Evolutionary conservation across 257 asterid species (phyloP).

Genomic region (Capsicum rhomboideum): DNA sequence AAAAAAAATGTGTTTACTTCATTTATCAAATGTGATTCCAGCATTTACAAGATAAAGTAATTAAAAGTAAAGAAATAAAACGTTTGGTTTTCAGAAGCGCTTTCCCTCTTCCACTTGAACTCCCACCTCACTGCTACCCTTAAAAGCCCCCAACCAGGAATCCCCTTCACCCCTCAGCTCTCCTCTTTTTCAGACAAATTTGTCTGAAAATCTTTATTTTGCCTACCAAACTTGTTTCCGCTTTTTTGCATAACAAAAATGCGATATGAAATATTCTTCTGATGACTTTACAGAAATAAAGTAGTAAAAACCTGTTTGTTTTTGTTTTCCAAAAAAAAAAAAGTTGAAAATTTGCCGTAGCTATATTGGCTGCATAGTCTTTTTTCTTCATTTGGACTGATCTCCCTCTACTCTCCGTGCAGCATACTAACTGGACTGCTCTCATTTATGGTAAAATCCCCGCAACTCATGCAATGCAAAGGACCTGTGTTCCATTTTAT

Average conservation of each 20-base stretch:
- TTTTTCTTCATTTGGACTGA: slow-evolving; percentile 17
- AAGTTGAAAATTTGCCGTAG: not conserved
- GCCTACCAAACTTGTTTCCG: not conserved
- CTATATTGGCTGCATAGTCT: not conserved
- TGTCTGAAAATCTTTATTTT: not conserved
- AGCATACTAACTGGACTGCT: slow-evolving; percentile 97
- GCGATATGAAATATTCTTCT: not conserved
- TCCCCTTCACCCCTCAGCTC: not conserved
- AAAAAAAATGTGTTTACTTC: not conserved
- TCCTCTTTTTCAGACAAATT: not conserved
- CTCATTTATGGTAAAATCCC: slow-evolving; percentile 87
- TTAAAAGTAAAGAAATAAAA: not conserved
- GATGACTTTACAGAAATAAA: not conserved
- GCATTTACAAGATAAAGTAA: not conserved
- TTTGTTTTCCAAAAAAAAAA: not conserved
- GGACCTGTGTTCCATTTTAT: not conserved
- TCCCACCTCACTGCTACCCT: not conserved
- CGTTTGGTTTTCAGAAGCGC: not conserved
- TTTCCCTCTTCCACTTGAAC: not conserved
- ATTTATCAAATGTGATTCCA: not conserved
- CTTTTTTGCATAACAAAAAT: not conserved
- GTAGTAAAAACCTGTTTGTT: not conserved
- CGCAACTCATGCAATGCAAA: not conserved
- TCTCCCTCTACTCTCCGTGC: slow-evolving; percentile 28
- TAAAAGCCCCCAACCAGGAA: not conserved